Evolutionary conservation across 163 green algal genomes (phyloP).

Genomic region (Chlamydomonas reinhardtii): DNA sequence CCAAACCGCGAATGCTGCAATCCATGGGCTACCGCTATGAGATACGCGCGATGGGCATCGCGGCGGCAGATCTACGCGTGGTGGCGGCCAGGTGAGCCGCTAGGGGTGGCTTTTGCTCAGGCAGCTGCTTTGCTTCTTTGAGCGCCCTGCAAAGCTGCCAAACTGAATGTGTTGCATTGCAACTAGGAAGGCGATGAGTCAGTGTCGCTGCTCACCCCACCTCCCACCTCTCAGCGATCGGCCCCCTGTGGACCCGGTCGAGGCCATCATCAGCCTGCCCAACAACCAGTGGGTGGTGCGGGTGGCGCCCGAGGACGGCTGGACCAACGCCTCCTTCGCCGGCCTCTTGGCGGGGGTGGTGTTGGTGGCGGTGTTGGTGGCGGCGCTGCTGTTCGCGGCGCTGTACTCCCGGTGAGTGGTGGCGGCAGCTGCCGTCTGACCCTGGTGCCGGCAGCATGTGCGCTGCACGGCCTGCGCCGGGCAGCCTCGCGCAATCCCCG

Average conservation of each 20-base stretch:
- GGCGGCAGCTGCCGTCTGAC: not conserved
- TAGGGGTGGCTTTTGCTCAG: too few relatives aligned
- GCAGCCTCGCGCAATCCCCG: too few relatives aligned
- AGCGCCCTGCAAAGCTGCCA: too few relatives aligned
- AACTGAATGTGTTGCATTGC: too few relatives aligned
- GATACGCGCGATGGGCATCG: not conserved
- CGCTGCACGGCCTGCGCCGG: too few relatives aligned
- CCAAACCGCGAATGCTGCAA: not conserved
- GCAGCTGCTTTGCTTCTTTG: too few relatives aligned
- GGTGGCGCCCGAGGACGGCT: not conserved
- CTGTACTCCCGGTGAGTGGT: slow-evolving; percentile 10
- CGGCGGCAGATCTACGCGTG: not conserved
- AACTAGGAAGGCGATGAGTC: too few relatives aligned
- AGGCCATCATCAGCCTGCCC: not conserved
- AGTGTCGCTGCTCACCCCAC: not conserved
- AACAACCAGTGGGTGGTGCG: not conserved
- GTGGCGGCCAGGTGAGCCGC: not conserved
- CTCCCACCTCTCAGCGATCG: too few relatives aligned
- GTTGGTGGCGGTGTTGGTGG: not conserved
- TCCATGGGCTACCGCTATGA: slow-evolving; percentile 29
- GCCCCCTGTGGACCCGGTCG: not conserved
- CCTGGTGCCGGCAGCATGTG: not conserved
- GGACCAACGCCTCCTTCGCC: too few relatives aligned
- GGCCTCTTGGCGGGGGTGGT: slow-evolving; percentile 2
- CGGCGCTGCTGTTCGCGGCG: not conserved